phyloP scores from a whole-genome alignment of 208 protist species.

The Naegleria fowleri region DNA sequence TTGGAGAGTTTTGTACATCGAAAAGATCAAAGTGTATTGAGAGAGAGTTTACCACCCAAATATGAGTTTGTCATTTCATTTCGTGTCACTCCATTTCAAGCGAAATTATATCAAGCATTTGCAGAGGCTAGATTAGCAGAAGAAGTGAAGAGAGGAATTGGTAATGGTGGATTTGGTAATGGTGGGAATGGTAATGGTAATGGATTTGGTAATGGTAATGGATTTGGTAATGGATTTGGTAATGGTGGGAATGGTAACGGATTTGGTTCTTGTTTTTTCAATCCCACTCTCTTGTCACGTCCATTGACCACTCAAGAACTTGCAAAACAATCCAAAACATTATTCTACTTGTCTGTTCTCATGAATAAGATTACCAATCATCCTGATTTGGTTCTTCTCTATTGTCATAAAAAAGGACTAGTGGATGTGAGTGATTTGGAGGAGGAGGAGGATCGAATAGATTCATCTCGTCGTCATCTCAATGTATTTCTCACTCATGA shows the following conservation, averaged over 20 bases:
- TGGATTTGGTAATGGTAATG: background rate
- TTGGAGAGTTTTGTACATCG: constrained; percentile 32
- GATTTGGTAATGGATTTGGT: too few species aligned
- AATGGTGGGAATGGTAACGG: background rate
- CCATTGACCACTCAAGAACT: background rate
- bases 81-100: constrained; percentile 1
- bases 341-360: constrained; percentile 29
- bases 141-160: background rate
- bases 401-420: background rate
- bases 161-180: too few species aligned
- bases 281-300: background rate
- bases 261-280: background rate
- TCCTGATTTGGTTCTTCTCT: constrained; percentile 25
- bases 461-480: too few species aligned
- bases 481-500: too few species aligned
- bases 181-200: background rate
- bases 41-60: constrained; percentile 28
- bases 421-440: background rate
- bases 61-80: constrained; percentile 34
- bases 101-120: constrained; percentile 25
- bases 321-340: background rate
- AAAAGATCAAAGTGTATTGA: constrained; percentile 34
- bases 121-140: background rate
- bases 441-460: too few species aligned
- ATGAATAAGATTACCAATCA: constrained; percentile 37